Evolutionary conservation across 441 rosid genomes (phyloP).

Genomic region (Geranium incanum): DNA sequence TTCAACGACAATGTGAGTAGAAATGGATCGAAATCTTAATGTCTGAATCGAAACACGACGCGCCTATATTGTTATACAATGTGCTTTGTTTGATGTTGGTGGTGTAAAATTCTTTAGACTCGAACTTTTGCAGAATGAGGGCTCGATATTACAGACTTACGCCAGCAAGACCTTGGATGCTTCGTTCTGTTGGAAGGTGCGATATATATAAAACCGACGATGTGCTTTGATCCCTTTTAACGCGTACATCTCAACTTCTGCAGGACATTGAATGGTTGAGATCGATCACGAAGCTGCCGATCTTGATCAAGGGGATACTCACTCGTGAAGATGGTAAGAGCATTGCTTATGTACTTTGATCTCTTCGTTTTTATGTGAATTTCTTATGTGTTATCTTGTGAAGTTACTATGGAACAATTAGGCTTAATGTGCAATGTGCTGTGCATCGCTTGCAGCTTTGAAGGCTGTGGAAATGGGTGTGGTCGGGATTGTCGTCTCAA

Average conservation of each 20-base stretch:
- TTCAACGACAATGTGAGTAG: slow-evolving; percentile 44
- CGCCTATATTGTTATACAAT: neutral
- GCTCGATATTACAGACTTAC: neutral
- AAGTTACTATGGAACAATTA: neutral
- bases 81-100: neutral
- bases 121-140: neutral
- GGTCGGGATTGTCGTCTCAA: slow-evolving; percentile 89
- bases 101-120: neutral
- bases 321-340: slow-evolving; percentile 79
- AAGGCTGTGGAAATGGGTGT: slow-evolving; percentile 66
- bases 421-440: neutral
- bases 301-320: slow-evolving; percentile 76
- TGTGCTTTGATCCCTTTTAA: neutral
- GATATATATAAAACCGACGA: neutral
- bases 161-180: neutral
- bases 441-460: slow-evolving; percentile 45
- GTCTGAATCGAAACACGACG: neutral
- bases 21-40: neutral
- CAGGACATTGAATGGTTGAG: slow-evolving; percentile 62
- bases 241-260: neutral
- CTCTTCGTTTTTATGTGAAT: too few relatives aligned
- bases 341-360: neutral
- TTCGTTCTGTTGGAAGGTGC: neutral
- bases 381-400: neutral
- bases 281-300: slow-evolving; percentile 50